These are phyloP conservation scores for Annulohypoxylon nitens DNA, from an alignment of 495 filamentous ascomycete genomes.

Conservation along the genomic window DNA sequence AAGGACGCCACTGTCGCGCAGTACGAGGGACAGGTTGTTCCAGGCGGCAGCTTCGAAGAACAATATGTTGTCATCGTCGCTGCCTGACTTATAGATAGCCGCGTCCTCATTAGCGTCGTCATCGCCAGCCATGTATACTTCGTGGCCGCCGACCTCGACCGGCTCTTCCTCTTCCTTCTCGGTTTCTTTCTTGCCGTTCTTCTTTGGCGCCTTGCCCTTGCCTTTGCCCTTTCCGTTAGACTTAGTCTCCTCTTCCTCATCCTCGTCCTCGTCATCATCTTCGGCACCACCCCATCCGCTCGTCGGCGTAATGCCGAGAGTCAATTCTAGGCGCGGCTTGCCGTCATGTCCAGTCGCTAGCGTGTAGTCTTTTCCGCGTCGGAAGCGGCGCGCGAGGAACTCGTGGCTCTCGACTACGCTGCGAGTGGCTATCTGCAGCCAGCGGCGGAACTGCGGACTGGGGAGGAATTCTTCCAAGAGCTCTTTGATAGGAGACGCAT, in stretches of 20 bases:
- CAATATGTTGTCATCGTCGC: conserved; percentile 91
- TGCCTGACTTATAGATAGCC: conserved; percentile 83
- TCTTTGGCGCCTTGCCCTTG: conserved; percentile 51
- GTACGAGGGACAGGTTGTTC: conserved; percentile 90
- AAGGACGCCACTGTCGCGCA: conserved; percentile 87
- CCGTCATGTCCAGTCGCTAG: conserved; percentile 87
- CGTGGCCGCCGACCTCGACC: conserved; percentile 83
- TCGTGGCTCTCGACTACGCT: conserved; percentile 74
- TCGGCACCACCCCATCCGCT: conserved; percentile 83
- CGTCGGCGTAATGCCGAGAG: conserved; percentile 84
- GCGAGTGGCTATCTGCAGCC: conserved; percentile 85
- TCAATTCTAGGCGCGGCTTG: conserved; percentile 86
- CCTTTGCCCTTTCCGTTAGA: conserved; percentile 61
- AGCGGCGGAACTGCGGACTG: conserved; percentile 87
- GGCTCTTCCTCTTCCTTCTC: conserved; percentile 44
- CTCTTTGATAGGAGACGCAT: conserved; percentile 74
- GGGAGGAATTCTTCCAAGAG: conserved; percentile 84
- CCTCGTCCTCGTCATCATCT: conserved; percentile 60
- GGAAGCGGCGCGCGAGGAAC: conserved; percentile 84
- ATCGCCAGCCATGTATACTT: conserved; percentile 92
- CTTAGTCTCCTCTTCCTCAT: conserved; percentile 60
- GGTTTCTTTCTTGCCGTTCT: conserved; percentile 53
- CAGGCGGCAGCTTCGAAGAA: conserved; percentile 89
- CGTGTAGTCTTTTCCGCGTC: conserved; percentile 89
- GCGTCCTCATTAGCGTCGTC: conserved; percentile 82